Base-by-base conservation (phyloP, 1,284 basidiomycete species). In the Golubevia sp. region DNA sequence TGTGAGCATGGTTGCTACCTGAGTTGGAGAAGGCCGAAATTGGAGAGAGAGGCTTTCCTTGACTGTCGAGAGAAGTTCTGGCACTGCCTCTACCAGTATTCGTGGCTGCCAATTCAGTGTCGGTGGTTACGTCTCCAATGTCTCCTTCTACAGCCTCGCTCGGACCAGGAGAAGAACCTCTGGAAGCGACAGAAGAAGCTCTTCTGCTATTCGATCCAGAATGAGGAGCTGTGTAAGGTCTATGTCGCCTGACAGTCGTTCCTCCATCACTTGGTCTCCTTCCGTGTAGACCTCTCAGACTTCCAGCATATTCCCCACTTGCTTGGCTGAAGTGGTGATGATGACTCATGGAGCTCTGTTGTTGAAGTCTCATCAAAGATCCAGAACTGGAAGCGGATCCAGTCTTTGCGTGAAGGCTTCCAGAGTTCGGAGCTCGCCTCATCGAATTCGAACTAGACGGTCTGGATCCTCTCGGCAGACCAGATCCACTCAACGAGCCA, bases 231-330 rank as follows among this genome's bases (percentile, higher is more conserved):
- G 38, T 44, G 38, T 44, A 44, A 44, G 54, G 25, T 11, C 57
- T 27, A 26, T 77, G 75, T 27, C 73, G 62, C 26, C 73, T 62
- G n/a, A 77, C 74, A 23, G 59, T 74, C 2, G 73, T 70, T 34
- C 70, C 65, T 11, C 69, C 73, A 53, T 77, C 76, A 54, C 72
- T 72, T 0, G 63, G 66, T 52, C 74, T 49, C 0, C 63, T 56
- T 23, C 59, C 58, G 49, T 67, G 69, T 3, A 55, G 44, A 30
- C 56, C 26, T 24, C 62, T 44, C n/a, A 44, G 7, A 20, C 15
- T 57, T 34, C 61, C 48, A 50, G 59, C 59, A 18, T 44, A 44
- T 44, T 44, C 38, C 18, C 38, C 38, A 44, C 38, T 44, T 8
- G 38, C 38, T 44, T 44, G 38, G 18, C 13, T 13, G 18, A 18